phyloP scores from a whole-genome alignment of 352 stramenopile genomes.

The Globisporangium polare region DNA sequence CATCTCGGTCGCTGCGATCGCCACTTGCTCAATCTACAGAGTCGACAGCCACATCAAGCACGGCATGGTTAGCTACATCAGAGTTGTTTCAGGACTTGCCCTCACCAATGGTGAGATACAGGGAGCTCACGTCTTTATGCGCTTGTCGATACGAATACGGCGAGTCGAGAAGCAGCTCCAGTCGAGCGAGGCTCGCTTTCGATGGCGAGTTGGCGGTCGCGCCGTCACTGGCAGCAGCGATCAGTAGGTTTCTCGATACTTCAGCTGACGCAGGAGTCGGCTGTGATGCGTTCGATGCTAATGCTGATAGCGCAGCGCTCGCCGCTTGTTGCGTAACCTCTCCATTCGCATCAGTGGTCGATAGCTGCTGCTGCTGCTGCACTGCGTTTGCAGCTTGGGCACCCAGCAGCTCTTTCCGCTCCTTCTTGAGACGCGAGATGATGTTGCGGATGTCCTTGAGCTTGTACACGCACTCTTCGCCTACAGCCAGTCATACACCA shows the following conservation, averaged over 20 bases:
- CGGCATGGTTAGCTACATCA: background rate
- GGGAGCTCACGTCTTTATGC: conserved; percentile 3
- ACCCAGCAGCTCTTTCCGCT: background rate
- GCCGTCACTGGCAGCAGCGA: background rate
- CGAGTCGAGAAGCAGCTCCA: conserved; percentile 4
- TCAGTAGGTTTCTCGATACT: background rate
- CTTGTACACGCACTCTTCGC: conserved; percentile 11
- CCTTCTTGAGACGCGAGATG: conserved; percentile 8
- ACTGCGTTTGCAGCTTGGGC: background rate
- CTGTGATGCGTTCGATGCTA: background rate
- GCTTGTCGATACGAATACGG: conserved; percentile 2
- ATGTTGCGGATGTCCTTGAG: conserved; percentile 12
- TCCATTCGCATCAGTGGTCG: background rate
- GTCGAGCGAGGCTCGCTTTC: conserved; percentile 1
- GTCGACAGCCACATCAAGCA: background rate
- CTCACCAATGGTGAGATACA: background rate
- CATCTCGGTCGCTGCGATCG: background rate
- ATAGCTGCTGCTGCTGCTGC: no score
- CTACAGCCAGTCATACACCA: background rate
- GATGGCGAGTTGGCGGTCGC: background rate
- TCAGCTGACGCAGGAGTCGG: background rate
- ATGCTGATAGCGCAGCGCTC: background rate
- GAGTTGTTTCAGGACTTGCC: background rate
- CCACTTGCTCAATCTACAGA: conserved; percentile 1
- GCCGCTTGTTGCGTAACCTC: background rate